Evolutionary conservation across 768 basidiomycete genomes (phyloP).

Genomic region (Auriscalpium microsporum): DNA sequence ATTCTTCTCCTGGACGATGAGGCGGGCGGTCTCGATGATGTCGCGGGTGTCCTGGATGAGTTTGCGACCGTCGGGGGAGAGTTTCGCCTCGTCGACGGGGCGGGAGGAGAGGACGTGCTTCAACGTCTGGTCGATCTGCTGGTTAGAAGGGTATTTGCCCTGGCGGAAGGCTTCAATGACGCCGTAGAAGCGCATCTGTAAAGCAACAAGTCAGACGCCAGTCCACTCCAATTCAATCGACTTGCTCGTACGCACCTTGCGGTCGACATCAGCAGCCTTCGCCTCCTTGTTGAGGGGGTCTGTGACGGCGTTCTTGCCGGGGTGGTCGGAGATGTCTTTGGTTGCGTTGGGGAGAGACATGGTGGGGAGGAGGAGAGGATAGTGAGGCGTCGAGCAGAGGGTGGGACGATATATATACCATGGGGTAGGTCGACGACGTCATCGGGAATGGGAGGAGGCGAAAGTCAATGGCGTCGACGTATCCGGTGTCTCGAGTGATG

Average conservation of each 20-base stretch:
- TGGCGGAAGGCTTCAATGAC: slow-evolving; percentile 74
- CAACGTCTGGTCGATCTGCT: slow-evolving; percentile 69
- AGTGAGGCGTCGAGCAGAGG: neutral
- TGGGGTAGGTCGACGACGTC: too few species aligned
- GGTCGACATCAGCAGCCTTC: slow-evolving; percentile 69
- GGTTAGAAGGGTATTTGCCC: slow-evolving; percentile 72
- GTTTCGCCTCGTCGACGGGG: slow-evolving; percentile 52
- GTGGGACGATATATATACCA: too few species aligned
- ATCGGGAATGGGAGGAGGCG: too few species aligned
- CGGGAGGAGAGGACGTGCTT: slow-evolving; percentile 51
- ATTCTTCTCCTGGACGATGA: slow-evolving; percentile 79
- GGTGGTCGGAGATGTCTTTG: slow-evolving; percentile 55
- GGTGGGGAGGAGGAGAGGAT: slow-evolving; percentile 2
- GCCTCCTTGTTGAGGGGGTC: slow-evolving; percentile 51
- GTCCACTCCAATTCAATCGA: too few species aligned
- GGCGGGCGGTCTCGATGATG: slow-evolving; percentile 65
- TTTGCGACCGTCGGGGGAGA: slow-evolving; percentile 70
- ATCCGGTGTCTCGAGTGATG: too few species aligned
- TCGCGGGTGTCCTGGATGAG: slow-evolving; percentile 72
- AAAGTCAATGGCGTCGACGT: too few species aligned
- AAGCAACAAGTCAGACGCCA: neutral
- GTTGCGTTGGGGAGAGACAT: slow-evolving; percentile 63
- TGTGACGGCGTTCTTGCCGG: slow-evolving; percentile 46
- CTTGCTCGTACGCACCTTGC: slow-evolving; percentile 41
- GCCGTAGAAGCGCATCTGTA: slow-evolving; percentile 66